phyloP scores from a whole-genome alignment of 257 asterid genomes.

The Avicennia marina region DNA sequence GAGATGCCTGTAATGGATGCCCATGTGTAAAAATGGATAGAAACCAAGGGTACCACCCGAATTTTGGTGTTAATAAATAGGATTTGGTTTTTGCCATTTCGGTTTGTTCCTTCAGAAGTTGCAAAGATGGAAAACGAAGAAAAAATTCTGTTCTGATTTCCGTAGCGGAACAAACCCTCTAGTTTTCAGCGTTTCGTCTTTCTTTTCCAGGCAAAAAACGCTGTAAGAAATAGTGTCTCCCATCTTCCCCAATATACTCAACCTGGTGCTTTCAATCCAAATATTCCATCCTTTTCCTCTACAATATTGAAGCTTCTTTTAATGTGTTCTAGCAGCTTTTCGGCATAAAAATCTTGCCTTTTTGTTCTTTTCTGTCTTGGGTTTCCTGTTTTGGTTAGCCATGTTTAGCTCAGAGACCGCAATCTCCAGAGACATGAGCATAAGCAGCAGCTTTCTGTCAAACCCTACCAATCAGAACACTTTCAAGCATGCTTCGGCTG shows the following conservation, averaged over 20 bases:
- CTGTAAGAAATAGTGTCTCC: background rate
- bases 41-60: slow-evolving; percentile 18
- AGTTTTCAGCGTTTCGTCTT: slow-evolving; percentile 22
- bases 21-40: slow-evolving; percentile 20
- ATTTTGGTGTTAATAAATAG: slow-evolving; percentile 27
- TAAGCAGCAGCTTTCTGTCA: slow-evolving; percentile 22
- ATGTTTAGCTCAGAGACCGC: slow-evolving; percentile 58
- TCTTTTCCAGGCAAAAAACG: slow-evolving; percentile 12
- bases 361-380: background rate
- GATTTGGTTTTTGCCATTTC: slow-evolving; percentile 19
- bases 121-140: background rate
- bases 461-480: slow-evolving; percentile 5
- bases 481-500: slow-evolving; percentile 25
- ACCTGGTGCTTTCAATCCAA: background rate
- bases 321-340: slow-evolving; percentile 4
- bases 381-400: slow-evolving; percentile 7
- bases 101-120: slow-evolving; percentile 4
- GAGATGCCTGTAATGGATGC: slow-evolving; percentile 23
- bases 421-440: slow-evolving; percentile 39
- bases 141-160: background rate
- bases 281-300: background rate
- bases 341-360: background rate
- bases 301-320: slow-evolving; percentile 14
- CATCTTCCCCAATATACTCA: background rate
- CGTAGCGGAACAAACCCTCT: slow-evolving; percentile 2